Conservation (phyloP, 2,329 filamentous ascomycete species). For the Phialophora macrospora region DNA sequence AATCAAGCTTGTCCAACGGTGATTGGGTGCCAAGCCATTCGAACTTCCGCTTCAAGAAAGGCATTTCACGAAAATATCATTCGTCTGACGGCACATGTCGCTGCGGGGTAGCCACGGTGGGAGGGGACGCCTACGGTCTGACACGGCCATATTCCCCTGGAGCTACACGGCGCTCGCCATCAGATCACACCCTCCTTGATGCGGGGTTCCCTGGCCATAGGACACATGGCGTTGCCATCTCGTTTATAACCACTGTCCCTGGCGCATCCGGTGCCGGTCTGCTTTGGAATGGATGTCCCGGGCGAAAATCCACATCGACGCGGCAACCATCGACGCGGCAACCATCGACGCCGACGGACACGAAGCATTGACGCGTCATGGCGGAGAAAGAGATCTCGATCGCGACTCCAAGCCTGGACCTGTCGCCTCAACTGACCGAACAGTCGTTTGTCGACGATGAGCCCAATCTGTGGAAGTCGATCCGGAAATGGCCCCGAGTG, state of each 20-base stretch:
- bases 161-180: no score
- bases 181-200: not conserved
- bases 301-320: not conserved
- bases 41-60: not conserved
- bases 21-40: slow-evolving; percentile 11
- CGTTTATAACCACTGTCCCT: not conserved
- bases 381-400: slow-evolving; percentile 3
- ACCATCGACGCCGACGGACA: not conserved
- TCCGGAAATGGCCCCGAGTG: slow-evolving; percentile 32
- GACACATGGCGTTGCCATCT: not conserved
- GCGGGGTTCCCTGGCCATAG: not conserved
- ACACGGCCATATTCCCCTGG: not conserved
- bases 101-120: no score
- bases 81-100: not conserved
- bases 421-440: slow-evolving; percentile 11
- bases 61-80: not conserved
- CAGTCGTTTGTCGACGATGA: slow-evolving; percentile 18
- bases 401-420: slow-evolving; percentile 8
- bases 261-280: not conserved
- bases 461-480: slow-evolving; percentile 25
- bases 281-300: not conserved
- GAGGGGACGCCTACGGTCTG: not conserved
- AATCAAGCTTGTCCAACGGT: not conserved
- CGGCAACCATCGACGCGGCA: no score
- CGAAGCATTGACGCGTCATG: slow-evolving; percentile 1